A percentile compares a stretch with the other conserved stretches of the same genome.
Conservation (phyloP, 78 protist genomes). For the Dictyostelium discoideum region DNA sequence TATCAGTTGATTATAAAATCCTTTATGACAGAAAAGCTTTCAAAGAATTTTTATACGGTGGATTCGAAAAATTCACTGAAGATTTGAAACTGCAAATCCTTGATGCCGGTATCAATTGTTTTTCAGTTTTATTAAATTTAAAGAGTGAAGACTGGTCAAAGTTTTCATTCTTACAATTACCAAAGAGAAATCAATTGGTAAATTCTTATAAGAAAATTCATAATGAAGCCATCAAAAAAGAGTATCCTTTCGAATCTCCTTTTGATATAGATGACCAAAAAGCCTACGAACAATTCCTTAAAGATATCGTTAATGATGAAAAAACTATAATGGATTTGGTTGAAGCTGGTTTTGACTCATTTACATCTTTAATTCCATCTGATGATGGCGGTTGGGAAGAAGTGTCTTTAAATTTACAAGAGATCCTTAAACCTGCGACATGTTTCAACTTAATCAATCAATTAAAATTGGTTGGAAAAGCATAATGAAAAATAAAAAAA, state of each 20-base stretch:
- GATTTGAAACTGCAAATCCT: background rate
- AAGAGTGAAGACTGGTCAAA: constrained; percentile 4
- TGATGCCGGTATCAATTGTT: constrained; percentile 5
- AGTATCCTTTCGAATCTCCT: background rate
- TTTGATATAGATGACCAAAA: background rate
- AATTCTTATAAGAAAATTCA: background rate
- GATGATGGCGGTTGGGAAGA: background rate
- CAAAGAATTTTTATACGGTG: background rate
- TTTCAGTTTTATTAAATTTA: background rate
- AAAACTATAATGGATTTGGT: background rate
- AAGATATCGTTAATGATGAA: background rate
- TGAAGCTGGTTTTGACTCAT: background rate
- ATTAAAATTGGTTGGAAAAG: background rate
- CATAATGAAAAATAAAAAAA: background rate
- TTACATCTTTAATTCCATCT: background rate
- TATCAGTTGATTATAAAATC: background rate
- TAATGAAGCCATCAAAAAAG: background rate
- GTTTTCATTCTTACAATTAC: background rate
- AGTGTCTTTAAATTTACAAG: background rate
- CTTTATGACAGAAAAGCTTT: background rate
- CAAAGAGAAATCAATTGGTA: background rate
- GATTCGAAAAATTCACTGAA: background rate
- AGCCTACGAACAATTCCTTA: background rate
- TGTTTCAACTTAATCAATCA: background rate
- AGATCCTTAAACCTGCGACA: background rate